Conservation (phyloP, 768 basidiomycete genomes). For the Naematelia encephala region DNA sequence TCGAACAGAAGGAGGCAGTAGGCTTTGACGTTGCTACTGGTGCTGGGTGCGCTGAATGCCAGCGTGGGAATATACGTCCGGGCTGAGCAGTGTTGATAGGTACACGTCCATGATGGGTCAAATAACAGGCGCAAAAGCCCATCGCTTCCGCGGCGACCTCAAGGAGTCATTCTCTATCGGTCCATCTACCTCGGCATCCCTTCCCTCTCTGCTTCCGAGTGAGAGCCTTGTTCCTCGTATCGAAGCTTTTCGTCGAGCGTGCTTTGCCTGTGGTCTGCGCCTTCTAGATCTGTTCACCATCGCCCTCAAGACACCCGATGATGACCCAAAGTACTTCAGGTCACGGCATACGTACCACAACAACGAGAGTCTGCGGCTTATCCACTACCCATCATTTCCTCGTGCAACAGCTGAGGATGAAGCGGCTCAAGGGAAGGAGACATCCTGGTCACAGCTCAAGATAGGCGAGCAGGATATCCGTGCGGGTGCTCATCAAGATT, state of each 20-base stretch:
- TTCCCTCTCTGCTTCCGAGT: neutral
- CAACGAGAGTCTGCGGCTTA: constrained; percentile 10
- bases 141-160: constrained; percentile 6
- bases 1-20: constrained; percentile 7
- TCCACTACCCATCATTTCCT: constrained; percentile 7
- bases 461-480: constrained; percentile 7
- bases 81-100: neutral
- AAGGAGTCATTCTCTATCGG: constrained; percentile 11
- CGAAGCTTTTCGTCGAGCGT: constrained; percentile 8
- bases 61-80: too few relatives aligned
- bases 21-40: neutral
- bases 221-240: neutral
- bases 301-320: constrained; percentile 6
- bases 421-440: neutral
- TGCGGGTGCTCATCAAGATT: constrained; percentile 9
- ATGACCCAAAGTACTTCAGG: constrained; percentile 1
- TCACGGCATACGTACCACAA: constrained; percentile 2
- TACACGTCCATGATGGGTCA: constrained; percentile 13
- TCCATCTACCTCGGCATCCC: neutral
- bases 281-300: constrained; percentile 9
- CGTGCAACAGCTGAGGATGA: constrained; percentile 1
- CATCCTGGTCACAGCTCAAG: constrained; percentile 1
- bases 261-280: constrained; percentile 3
- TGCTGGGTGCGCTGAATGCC: too few relatives aligned
- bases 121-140: neutral